Evolutionary conservation across 2,329 filamentous ascomycete species (phyloP), one percentile per base, ranked within the genome.

Genomic region (Ophiostoma australiae): DNA sequence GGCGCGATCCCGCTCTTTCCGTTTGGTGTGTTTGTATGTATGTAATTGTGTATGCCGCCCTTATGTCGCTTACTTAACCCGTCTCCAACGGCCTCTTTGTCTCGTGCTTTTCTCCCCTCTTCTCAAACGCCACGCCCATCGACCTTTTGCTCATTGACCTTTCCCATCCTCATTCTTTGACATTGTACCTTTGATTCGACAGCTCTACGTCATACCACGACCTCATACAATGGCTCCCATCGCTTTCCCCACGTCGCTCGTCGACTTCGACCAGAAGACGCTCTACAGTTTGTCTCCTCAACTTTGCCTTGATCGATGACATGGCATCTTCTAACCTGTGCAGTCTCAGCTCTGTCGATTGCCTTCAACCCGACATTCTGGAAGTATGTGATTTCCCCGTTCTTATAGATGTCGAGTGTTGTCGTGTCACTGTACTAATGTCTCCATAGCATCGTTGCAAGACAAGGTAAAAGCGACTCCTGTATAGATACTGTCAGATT

Each of bases 301-400:
- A 20, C 63, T 31, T 70, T 15, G 65, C 52, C 2, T 13, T 33
- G 2, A 23, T 33, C 7, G 10, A 48, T 52, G n/a, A 63, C 52
- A 55, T 55, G 17, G 8, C 27, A 11, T 33, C 5, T 27, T 20
- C 66, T 67, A 67, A 67, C 23, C 0, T 33, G 66, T 35, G 35
- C 75, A 97, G 94, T 95, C 76, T 92, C 93, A 75, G 91, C 90
- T 67, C 85, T 84, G 71, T 87, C 91, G 70, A 97, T 99, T 81
- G 86, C 90, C 68, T 98, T 99, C 82, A 99, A 99, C 81, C 95
- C 95, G 31, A 90, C 95, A n/a, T 98, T 97, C 81, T 99, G 95
- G 95, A 99, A 99, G 94, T 97, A 86, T 84, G 92, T 72, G 2
- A 5, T 44, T 10, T 35, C 11, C 44, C 37, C 48, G 27, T 63